phyloP scores from a whole-genome alignment of 345 rosid species.

The Eucalyptus cladocalyx region DNA sequence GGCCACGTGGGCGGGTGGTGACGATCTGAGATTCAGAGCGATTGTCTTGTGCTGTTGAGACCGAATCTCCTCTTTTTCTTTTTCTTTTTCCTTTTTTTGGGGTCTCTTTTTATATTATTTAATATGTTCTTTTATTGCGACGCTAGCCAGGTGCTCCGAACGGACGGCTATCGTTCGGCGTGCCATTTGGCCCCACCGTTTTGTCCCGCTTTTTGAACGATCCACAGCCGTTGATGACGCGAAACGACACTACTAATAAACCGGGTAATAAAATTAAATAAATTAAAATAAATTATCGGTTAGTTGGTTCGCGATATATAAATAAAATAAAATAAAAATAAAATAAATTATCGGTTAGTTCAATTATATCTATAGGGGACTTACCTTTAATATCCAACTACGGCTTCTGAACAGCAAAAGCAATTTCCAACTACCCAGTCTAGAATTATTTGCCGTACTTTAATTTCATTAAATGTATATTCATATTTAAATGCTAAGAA shows the following conservation, averaged over 20 bases:
- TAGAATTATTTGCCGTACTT: background rate
- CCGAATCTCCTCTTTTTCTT: background rate
- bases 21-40: background rate
- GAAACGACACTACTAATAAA: background rate
- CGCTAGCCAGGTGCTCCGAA: background rate
- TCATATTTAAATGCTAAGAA: background rate
- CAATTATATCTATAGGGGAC: background rate
- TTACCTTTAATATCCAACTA: background rate
- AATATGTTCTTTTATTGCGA: background rate
- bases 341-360: background rate
- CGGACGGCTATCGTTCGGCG: background rate
- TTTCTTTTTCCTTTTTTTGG: background rate
- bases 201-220: background rate
- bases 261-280: background rate
- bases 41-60: background rate
- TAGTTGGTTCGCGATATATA: background rate
- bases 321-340: background rate
- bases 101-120: background rate
- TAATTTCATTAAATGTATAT: background rate
- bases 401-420: background rate
- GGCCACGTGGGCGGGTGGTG: background rate
- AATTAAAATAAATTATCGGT: background rate
- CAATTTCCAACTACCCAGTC: background rate
- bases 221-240: background rate
- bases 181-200: background rate